Conservation (phyloP, 75 land plant genomes). For the Pinus taeda region DNA sequence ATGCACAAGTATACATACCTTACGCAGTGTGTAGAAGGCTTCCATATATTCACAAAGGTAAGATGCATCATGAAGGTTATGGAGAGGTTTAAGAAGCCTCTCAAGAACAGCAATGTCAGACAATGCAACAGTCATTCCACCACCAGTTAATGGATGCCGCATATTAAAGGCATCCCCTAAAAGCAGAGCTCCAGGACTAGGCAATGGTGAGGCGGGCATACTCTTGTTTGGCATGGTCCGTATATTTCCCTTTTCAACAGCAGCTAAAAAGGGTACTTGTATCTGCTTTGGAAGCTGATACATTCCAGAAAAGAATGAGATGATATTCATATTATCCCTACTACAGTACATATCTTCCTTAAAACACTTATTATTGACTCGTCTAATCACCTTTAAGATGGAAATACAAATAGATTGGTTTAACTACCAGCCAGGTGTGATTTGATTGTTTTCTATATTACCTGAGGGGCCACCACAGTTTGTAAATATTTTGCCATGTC, state of each 20-base stretch:
- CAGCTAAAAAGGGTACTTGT: constrained; percentile 59
- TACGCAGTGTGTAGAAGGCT: constrained; percentile 91
- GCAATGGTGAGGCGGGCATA: constrained; percentile 91
- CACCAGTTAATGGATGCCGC: constrained; percentile 95
- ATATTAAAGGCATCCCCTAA: constrained; percentile 98
- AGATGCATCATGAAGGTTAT: constrained; percentile 61
- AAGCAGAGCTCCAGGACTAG: constrained; percentile 91
- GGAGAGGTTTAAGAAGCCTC: constrained; percentile 67
- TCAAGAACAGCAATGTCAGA: constrained; percentile 78
- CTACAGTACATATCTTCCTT: background rate
- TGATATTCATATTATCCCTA: background rate
- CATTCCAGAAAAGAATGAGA: background rate
- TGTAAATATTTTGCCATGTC: constrained; percentile 83
- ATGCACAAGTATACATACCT: constrained; percentile 36
- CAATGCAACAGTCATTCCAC: constrained; percentile 97
- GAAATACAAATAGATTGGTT: too few relatives aligned
- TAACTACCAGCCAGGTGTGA: background rate
- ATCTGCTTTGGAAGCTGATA: constrained; percentile 70
- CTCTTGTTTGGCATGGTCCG: constrained; percentile 83
- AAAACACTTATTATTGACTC: background rate
- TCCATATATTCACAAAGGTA: constrained; percentile 71
- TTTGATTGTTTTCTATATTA: constrained; percentile 13
- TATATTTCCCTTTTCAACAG: constrained; percentile 66
- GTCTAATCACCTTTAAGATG: background rate
- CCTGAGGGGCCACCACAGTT: constrained; percentile 85